Base-by-base conservation (phyloP, 148 eudicot genomes). In the Amaranthus hypochondriacus region DNA sequence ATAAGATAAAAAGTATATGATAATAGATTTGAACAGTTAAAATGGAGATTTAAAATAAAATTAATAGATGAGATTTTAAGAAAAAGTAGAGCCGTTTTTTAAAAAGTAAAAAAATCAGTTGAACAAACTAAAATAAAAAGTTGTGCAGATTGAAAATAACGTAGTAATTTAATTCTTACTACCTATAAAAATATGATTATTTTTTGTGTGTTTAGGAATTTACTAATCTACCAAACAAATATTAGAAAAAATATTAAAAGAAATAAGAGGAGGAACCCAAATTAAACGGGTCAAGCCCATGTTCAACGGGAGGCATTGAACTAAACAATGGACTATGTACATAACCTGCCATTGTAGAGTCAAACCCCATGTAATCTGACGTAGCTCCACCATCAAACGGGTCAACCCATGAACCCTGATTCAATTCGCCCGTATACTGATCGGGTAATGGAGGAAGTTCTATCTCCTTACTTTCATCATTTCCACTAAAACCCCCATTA, bases 301-400 rank as follows among this genome's bases (percentile, higher is more conserved):
- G 67, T 48, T 72, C 77, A 7, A 76, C 89, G 7, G 86, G 77
- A 9, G 89, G 89, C 89, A 86, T 86, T n/a, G 84, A 82, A 59
- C 87, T 78, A 57, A 86, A 86, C 47, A 81, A 75, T 5, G 89
- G 89, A 71, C 89, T 83, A 54, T 86, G 83, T 7, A 86, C 81
- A 50, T 77, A 83, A 5, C 84, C 86, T 3, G 71, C 62, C 50
- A 43, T n/a, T 57, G 44, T 72, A 1, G 80, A 73, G 39, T 86
- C 89, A 52, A 79, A 81, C 8, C 83, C 85, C 77, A 82, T 51
- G 72, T 82, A 85, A 1, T 77, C 61, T 5, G 78, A 64, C 69
- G 80, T 72, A 46, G n/a, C 66, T 46, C 53, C 75, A 1, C 56
- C 73, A 28, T 65, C 74, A 28, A 71, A 66, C 2, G 81, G 46